These are phyloP conservation scores for Microstegium vimineum DNA, from an alignment of 176 grass and related monocot genomes.

Conservation along the genomic window DNA sequence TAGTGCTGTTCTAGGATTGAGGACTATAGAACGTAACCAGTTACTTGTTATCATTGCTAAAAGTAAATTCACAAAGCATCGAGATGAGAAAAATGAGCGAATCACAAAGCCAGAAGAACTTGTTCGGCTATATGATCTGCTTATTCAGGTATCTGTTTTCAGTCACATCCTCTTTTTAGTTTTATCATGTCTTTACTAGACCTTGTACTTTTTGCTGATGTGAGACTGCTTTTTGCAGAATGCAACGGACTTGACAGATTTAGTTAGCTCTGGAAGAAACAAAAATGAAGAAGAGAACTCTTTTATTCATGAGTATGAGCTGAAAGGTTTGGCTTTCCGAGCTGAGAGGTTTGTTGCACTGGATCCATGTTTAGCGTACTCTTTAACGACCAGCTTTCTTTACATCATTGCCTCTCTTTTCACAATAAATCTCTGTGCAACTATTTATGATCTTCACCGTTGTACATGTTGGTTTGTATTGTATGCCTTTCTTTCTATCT, in stretches of 20 bases:
- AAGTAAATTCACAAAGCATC: slow-evolving; percentile 91
- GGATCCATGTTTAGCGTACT: background rate
- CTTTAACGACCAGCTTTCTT: background rate
- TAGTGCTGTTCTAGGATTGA: slow-evolving; percentile 86
- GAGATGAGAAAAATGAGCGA: slow-evolving; percentile 84
- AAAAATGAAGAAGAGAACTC: slow-evolving; percentile 74
- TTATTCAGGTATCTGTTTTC: slow-evolving; percentile 73
- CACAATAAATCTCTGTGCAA: background rate
- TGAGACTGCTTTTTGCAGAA: slow-evolving; percentile 55
- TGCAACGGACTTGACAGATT: slow-evolving; percentile 82
- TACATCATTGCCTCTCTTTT: background rate
- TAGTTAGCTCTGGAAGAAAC: slow-evolving; percentile 94
- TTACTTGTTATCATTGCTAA: slow-evolving; percentile 85
- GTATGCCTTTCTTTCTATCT: background rate
- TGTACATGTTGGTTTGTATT: background rate
- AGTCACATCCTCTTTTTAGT: background rate
- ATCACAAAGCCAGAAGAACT: slow-evolving; percentile 98
- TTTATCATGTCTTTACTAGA: slow-evolving; percentile 16
- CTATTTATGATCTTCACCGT: background rate
- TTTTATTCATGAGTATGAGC: slow-evolving; percentile 66
- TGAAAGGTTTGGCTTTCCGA: slow-evolving; percentile 75
- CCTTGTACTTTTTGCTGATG: slow-evolving; percentile 28
- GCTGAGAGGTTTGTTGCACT: slow-evolving; percentile 64
- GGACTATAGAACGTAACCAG: slow-evolving; percentile 88
- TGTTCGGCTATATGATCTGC: slow-evolving; percentile 86